Conservation (phyloP, 139 green algal species). For the Diplosphaera chodatii region DNA sequence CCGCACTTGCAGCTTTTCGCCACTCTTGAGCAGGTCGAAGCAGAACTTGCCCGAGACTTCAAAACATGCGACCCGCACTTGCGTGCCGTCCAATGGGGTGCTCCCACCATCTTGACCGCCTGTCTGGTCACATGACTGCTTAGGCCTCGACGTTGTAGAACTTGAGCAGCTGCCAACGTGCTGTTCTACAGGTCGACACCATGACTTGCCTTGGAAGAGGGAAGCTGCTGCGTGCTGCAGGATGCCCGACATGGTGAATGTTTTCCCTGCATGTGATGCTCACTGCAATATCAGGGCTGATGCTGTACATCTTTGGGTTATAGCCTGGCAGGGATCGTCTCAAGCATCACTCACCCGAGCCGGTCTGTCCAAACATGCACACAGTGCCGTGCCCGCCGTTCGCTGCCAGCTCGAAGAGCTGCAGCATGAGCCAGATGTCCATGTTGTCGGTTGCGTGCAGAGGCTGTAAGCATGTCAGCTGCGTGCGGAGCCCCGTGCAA, state of each 20-base stretch:
- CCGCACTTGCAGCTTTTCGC: neutral
- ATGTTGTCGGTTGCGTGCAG: too few species aligned
- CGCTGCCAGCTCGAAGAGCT: neutral
- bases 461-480: too few species aligned
- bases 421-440: too few species aligned
- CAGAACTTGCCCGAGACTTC: neutral
- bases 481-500: too few species aligned
- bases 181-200: too few species aligned
- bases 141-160: too few species aligned
- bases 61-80: neutral
- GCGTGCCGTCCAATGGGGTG: neutral
- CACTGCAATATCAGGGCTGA: too few species aligned
- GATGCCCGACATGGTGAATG: neutral
- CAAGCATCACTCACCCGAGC: neutral
- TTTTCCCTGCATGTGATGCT: neutral
- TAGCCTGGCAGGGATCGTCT: too few species aligned
- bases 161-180: too few species aligned
- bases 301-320: too few species aligned
- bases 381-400: neutral
- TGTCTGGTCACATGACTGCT: too few species aligned
- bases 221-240: neutral
- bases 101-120: neutral
- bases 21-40: neutral
- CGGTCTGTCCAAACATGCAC: neutral
- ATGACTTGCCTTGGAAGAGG: neutral